phyloP scores from a whole-genome alignment of 2,329 filamentous ascomycete species.

The Neobulgaria alba region DNA sequence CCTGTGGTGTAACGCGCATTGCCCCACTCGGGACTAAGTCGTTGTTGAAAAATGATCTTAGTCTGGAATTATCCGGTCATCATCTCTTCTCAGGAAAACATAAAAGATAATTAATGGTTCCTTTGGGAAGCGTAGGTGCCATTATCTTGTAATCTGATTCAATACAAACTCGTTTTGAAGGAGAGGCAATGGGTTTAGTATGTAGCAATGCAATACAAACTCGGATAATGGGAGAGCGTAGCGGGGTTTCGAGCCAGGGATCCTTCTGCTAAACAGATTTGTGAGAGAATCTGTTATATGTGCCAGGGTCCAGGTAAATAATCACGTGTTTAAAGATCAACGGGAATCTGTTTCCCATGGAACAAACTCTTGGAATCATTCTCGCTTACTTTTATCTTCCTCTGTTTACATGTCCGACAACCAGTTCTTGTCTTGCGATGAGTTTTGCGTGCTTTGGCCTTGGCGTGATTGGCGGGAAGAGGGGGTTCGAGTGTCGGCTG shows the following conservation, averaged over 20 bases:
- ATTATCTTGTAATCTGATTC: too few species aligned
- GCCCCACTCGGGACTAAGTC: neutral
- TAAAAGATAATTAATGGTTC: too few species aligned
- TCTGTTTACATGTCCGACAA: conserved; percentile 32
- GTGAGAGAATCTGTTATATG: neutral
- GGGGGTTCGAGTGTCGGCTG: too few species aligned
- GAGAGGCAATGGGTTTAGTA: too few species aligned
- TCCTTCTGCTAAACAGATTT: too few species aligned
- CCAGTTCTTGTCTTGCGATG: conserved; percentile 33
- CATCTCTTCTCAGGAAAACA: too few species aligned
- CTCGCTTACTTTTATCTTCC: conserved; percentile 33
- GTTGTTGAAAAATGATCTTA: neutral
- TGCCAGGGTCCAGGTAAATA: neutral
- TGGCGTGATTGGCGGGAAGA: too few species aligned
- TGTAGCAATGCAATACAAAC: too few species aligned
- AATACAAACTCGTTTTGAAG: too few species aligned
- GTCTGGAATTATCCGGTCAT: neutral
- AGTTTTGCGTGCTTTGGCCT: conserved; percentile 20
- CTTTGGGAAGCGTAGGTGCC: too few species aligned
- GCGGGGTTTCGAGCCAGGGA: too few species aligned
- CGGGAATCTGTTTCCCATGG: neutral
- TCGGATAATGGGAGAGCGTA: too few species aligned
- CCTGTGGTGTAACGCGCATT: neutral
- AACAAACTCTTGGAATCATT: neutral
- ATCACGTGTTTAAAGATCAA: neutral